Evolutionary conservation across 2,329 filamentous ascomycete genomes (phyloP).

Genomic region (Lizonia empirigonia): DNA sequence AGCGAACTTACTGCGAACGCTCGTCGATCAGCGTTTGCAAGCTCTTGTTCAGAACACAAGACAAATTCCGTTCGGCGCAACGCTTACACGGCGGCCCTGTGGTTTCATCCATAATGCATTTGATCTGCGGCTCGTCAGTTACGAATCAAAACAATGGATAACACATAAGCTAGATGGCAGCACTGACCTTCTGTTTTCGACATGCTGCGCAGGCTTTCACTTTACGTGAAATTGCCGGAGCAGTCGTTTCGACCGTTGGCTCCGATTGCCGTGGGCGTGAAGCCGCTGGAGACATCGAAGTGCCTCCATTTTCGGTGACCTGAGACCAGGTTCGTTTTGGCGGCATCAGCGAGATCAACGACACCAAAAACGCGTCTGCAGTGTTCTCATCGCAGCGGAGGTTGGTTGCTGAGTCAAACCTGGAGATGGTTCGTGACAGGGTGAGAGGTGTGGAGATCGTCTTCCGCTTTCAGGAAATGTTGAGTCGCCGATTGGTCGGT

Average conservation of each 20-base stretch:
- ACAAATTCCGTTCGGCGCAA: conserved; percentile 56
- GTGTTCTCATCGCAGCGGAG: conserved; percentile 6
- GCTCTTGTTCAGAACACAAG: conserved; percentile 60
- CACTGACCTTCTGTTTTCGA: conserved; percentile 55
- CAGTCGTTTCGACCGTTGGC: conserved; percentile 3
- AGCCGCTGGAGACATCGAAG: conserved; percentile 17
- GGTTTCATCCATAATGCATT: conserved; percentile 57
- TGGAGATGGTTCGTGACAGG: conserved; percentile 6
- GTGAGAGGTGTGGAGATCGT: conserved; percentile 3
- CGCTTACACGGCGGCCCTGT: conserved; percentile 57
- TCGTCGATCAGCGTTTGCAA: conserved; percentile 57
- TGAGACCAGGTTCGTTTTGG: conserved; percentile 34
- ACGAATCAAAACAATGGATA: too few species aligned
- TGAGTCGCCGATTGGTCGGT: conserved; percentile 2
- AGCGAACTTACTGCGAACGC: conserved; percentile 36
- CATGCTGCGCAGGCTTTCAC: conserved; percentile 58
- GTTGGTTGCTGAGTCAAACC: conserved; percentile 14
- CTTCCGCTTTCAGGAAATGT: not conserved
- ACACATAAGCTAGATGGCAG: too few species aligned
- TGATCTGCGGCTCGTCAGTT: too few species aligned
- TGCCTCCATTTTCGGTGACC: conserved; percentile 21
- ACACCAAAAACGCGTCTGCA: conserved; percentile 2
- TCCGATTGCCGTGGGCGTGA: conserved; percentile 19
- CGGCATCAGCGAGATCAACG: conserved; percentile 22
- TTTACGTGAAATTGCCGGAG: conserved; percentile 40